phyloP scores from a whole-genome alignment of 768 basidiomycete species.

The Pholiota conissans region DNA sequence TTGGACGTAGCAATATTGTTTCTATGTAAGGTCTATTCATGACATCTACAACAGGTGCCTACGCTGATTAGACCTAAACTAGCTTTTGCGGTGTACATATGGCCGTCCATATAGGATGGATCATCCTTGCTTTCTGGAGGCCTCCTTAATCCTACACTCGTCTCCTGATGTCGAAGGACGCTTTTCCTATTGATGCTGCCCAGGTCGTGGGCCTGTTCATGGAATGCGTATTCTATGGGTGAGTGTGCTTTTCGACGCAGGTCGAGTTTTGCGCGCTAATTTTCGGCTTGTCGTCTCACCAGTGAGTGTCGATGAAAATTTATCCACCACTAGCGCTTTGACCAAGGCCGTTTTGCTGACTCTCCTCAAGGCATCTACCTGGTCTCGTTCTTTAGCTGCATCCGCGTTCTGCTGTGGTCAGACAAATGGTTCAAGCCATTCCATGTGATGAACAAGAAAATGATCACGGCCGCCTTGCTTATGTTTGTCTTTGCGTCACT shows the following conservation, averaged over 20 bases:
- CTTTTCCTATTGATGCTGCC: conserved; percentile 34
- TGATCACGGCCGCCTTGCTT: conserved; percentile 35
- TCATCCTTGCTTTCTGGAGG: not conserved
- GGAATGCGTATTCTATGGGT: conserved; percentile 40
- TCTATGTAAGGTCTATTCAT: too few relatives aligned
- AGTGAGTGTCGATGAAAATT: not conserved
- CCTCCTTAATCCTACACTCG: not conserved
- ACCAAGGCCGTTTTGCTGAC: not conserved
- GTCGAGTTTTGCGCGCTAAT: not conserved
- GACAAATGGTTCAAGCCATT: conserved; percentile 28
- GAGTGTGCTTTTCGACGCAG: conserved; percentile 7
- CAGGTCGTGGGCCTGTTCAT: conserved; percentile 41
- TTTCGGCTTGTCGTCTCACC: not conserved
- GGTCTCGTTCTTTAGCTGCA: conserved; percentile 34
- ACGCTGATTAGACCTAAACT: not conserved
- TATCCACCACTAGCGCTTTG: too few relatives aligned
- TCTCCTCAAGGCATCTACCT: conserved; percentile 31
- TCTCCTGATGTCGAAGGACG: conserved; percentile 18
- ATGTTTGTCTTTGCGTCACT: conserved; percentile 41
- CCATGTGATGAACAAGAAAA: conserved; percentile 28
- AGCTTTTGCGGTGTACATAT: not conserved
- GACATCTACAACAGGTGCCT: not conserved
- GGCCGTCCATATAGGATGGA: not conserved
- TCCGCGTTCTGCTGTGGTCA: conserved; percentile 32
- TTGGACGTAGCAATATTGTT: too few relatives aligned